Percentiles rank a stretch among this genome's conserved stretches.
Conservation (phyloP, 352 stramenopile genomes). For the Globisporangium megalacanthum region DNA sequence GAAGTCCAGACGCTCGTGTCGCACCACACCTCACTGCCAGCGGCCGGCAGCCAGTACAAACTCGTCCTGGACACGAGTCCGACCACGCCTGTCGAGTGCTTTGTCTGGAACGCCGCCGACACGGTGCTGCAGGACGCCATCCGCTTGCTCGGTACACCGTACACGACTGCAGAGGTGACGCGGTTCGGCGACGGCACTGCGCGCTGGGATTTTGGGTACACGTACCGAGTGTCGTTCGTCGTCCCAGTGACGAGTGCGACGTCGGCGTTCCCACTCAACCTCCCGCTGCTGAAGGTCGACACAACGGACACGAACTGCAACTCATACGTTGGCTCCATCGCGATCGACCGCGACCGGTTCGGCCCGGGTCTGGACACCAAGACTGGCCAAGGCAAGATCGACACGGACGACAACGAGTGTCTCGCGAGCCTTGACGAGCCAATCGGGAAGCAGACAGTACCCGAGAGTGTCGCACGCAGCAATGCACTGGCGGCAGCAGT, state of each 20-base stretch:
- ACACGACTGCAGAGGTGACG: constrained; percentile 24
- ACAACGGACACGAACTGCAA: constrained; percentile 23
- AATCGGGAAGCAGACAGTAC: constrained; percentile 43
- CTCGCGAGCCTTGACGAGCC: constrained; percentile 27
- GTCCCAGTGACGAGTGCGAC: constrained; percentile 32
- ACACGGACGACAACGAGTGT: constrained; percentile 52
- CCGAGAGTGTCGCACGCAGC: constrained; percentile 17
- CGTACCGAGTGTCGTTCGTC: constrained; percentile 52
- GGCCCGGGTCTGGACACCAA: constrained; percentile 50
- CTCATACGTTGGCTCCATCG: constrained; percentile 19
- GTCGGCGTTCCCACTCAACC: constrained; percentile 28
- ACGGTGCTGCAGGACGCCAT: constrained; percentile 25
- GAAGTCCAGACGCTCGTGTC: constrained; percentile 65
- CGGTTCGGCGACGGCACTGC: constrained; percentile 45
- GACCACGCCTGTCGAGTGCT: constrained; percentile 20
- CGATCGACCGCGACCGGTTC: constrained; percentile 31
- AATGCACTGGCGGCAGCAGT: constrained; percentile 26
- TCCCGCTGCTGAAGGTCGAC: constrained; percentile 33
- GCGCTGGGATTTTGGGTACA: constrained; percentile 67
- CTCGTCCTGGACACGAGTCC: constrained; percentile 17
- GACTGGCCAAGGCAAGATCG: constrained; percentile 45
- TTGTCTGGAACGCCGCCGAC: constrained; percentile 25
- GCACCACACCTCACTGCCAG: constrained; percentile 8
- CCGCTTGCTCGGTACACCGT: constrained; percentile 18
- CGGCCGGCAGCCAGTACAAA: constrained; percentile 18